Evolutionary conservation across 2,329 filamentous ascomycete species (phyloP), one percentile per base, ranked within the genome.

Genomic region (Corinectria fuckeliana): DNA sequence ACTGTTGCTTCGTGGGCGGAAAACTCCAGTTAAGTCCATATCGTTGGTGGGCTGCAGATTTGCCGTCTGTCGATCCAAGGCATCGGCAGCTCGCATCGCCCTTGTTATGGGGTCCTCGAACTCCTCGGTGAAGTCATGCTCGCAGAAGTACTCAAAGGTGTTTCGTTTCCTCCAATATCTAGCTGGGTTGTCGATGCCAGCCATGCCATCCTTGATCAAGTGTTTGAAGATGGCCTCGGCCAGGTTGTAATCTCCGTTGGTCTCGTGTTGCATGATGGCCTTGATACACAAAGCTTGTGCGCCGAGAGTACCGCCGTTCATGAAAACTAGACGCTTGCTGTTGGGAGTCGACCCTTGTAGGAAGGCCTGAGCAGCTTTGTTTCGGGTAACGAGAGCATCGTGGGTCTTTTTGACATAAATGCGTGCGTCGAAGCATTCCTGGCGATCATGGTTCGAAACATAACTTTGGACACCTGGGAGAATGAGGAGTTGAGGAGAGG

Each of bases 21-120:
- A 62, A 2, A 64, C 65, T 26, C 72, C 63, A 1, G 79, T 79
- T 34, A 85, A 72, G 49, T 84, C 82, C n/a, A 84, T 70, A 39
- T 83, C 79, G 53, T 78, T 76, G 47, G 69, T 76, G 0, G 78
- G 77, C 61, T 88, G 84, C n/a, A 87, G 71, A 20, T 75, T 81
- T 47, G 81, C 83, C 0, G 85, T 87, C 62, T 84, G 76, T 53
- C 78, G 78, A 66, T 88, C 82, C 34, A 88, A 76, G 2, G 80
- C 81, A 55, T 88, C 85, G 7, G 85, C 85, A 14, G 84, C 84
- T 66, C 81, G 78, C 83, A 87, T 88, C 32, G 85, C 84, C 65
- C 75, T 78, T 20, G 78, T 80, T 56, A 80, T 81, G 42, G 83
- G 83, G 65, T 87, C 84, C 38, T 78, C 73, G n/a, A 67, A 56